These are phyloP conservation scores for Zarea fungicola DNA, from an alignment of 2,329 filamentous ascomycete species.

Conservation along the genomic window DNA sequence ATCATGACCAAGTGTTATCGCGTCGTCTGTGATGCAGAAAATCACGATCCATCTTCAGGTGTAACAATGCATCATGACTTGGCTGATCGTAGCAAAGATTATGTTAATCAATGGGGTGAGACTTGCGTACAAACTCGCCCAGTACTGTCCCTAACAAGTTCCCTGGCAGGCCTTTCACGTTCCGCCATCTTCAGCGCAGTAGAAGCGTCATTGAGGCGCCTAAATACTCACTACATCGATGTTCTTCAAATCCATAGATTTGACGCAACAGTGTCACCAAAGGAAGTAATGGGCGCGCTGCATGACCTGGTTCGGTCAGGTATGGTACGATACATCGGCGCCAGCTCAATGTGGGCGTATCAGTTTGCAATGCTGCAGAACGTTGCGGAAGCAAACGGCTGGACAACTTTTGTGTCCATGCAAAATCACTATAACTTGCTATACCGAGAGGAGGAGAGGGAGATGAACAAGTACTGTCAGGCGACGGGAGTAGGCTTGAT, in stretches of 20 bases:
- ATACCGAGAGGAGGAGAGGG: conserved; percentile 54
- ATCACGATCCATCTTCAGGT: not conserved
- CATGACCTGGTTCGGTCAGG: conserved; percentile 52
- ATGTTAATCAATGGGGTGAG: conserved; percentile 30
- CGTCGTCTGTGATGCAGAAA: conserved; percentile 37
- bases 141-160: conserved; percentile 39
- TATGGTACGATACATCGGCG: conserved; percentile 51
- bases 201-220: conserved; percentile 48
- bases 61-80: conserved; percentile 7
- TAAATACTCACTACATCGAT: conserved; percentile 52
- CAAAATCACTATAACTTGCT: conserved; percentile 50
- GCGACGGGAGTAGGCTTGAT: conserved; percentile 33
- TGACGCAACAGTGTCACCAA: conserved; percentile 41
- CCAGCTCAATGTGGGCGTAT: conserved; percentile 38
- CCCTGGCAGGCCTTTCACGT: conserved; percentile 49
- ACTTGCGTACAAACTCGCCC: conserved; percentile 27
- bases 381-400: conserved; percentile 46
- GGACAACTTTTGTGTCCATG: conserved; percentile 54
- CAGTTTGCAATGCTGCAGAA: conserved; percentile 46
- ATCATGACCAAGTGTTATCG: conserved; percentile 52
- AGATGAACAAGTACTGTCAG: conserved; percentile 38
- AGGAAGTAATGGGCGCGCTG: conserved; percentile 54
- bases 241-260: conserved; percentile 51
- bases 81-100: conserved; percentile 19
- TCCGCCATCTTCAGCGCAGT: conserved; percentile 62